Evolutionary conservation across 129 eudicot genomes (phyloP), one percentile per base, ranked within the genome.

Genomic region (Flaveria robusta): DNA sequence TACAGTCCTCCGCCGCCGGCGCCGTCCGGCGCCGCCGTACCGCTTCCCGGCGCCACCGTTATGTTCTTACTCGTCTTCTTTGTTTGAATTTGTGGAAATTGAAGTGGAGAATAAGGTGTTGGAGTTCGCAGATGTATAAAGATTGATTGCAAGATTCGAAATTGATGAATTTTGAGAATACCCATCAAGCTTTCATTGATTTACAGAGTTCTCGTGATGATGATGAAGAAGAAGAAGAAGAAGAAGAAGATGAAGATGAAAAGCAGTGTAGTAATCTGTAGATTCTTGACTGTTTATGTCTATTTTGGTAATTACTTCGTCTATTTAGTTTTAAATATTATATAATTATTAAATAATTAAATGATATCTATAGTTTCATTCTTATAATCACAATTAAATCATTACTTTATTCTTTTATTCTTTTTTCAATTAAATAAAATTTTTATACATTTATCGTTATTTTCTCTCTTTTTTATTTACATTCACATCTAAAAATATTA

Each of bases 1-100:
- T 77, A 93, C 76, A 88, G 41, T 66, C 96, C 96, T 50, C 98
- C 98, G 12, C 86, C 96, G 4, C 72, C 89, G 15, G 15, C 45
- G 22, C 71, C n/a, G 2, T 41, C 84, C 70, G 39, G 7, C 39
- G 26, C 71, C 51, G 74, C 89, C 18, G 72, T 72, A 14, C 41
- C 73, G 50, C 78, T 73, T 59, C 19, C 79, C 67, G 60, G 77
- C 70, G 68, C 70, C 68, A 31, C 27, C 27, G 12, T 72, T 8
- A 39, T 51, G 42, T 26, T 82, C 8, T 59, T 84, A 29, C 68
- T 74, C 23, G 41, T 29, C 78, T 34, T 69, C 18, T 15, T 84
- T 51, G 10, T 55, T 80, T 67, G 49, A 76, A 46, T 43, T 23
- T 72, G 9, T 77, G 3, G 49, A 66, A 19, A 37, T 37, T 39